These are phyloP conservation scores for Fomitopsis betulina DNA, from an alignment of 1,284 basidiomycete genomes.

Conservation along the genomic window DNA sequence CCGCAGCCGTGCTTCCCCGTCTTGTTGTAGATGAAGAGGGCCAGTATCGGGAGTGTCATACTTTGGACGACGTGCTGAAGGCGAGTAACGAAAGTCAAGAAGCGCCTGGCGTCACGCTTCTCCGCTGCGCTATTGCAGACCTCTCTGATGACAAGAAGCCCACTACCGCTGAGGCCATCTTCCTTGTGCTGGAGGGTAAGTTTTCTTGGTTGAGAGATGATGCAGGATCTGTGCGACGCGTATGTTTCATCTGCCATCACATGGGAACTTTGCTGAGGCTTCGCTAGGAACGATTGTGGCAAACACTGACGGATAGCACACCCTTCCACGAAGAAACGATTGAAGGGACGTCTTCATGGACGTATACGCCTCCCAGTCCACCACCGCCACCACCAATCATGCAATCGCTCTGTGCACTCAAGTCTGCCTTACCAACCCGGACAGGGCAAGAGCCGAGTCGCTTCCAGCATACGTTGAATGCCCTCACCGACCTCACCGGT, in stretches of 20 bases:
- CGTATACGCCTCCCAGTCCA: constrained; percentile 40
- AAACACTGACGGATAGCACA: constrained; percentile 48
- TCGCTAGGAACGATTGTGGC: constrained; percentile 53
- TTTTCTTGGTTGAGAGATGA: constrained; percentile 52
- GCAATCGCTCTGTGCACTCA: constrained; percentile 42
- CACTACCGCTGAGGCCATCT: constrained; percentile 55
- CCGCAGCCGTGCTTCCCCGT: constrained; percentile 51
- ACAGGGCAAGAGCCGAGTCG: constrained; percentile 16
- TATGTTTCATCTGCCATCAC: constrained; percentile 21
- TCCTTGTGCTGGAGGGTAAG: constrained; percentile 48
- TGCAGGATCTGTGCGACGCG: constrained; percentile 49
- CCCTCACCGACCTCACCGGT: constrained; percentile 60
- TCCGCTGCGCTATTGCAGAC: constrained; percentile 58
- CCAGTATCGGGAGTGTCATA: constrained; percentile 40
- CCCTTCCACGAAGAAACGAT: constrained; percentile 36
- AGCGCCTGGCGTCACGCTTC: constrained; percentile 47
- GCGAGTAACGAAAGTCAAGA: constrained; percentile 28
- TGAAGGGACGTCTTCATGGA: constrained; percentile 41
- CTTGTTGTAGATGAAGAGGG: constrained; percentile 44
- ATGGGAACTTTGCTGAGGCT: background rate
- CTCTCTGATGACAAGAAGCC: constrained; percentile 37
- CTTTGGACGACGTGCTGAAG: constrained; percentile 43
- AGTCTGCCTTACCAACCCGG: constrained; percentile 37
- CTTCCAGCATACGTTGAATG: constrained; percentile 51
- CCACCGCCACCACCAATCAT: constrained; percentile 40